phyloP scores from a whole-genome alignment of 164 flowering plant species.

The Liquidambar formosana region DNA sequence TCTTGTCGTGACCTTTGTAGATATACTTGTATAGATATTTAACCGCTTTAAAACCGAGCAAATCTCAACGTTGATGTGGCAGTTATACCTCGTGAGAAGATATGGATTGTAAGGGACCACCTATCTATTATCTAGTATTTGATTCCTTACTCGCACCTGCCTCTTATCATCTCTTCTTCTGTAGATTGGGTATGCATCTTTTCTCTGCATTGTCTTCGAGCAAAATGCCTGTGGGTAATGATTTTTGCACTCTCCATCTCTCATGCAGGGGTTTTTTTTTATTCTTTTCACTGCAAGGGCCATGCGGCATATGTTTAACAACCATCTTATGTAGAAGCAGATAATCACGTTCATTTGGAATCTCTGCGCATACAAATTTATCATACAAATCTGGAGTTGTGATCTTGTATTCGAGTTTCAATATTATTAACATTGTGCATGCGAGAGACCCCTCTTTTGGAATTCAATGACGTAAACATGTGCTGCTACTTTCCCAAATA shows the following conservation, averaged over 20 bases:
- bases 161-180: neutral
- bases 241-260: neutral
- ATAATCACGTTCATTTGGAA: neutral
- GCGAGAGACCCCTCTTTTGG: conserved; percentile 19
- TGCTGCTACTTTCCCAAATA: conserved; percentile 8
- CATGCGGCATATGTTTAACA: conserved; percentile 13
- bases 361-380: conserved; percentile 4
- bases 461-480: conserved; percentile 7
- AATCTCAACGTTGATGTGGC: neutral
- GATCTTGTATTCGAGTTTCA: neutral
- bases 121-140: neutral
- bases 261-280: conserved; percentile 7
- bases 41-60: neutral
- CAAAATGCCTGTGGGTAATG: too few relatives aligned
- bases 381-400: conserved; percentile 5
- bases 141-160: neutral
- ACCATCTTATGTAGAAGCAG: neutral
- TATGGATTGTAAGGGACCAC: conserved; percentile 12
- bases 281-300: conserved; percentile 12
- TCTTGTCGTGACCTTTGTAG: neutral
- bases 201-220: too few relatives aligned
- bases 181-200: too few relatives aligned
- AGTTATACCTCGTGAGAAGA: neutral
- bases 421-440: conserved; percentile 13
- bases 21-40: too few relatives aligned